A percentile compares a stretch with the other conserved stretches of the same genome.
phyloP scores from a whole-genome alignment of 2,329 filamentous ascomycete genomes.

The Aspergillus sp. region DNA sequence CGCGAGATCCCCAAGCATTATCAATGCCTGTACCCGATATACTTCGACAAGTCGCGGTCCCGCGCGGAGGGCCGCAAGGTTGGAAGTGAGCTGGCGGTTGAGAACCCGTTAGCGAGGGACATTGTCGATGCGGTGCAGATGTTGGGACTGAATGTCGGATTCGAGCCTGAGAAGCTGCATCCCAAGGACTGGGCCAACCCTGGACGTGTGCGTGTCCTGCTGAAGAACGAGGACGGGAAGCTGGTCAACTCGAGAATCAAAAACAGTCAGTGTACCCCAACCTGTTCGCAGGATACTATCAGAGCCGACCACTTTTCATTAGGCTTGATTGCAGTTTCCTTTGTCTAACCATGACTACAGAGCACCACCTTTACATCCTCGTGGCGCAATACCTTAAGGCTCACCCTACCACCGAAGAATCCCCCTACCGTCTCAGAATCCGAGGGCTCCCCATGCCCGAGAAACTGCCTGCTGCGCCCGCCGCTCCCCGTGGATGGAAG shows the following conservation, averaged over 20 bases:
- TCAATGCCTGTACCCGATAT: conserved; percentile 91
- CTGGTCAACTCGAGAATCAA: conserved; percentile 56
- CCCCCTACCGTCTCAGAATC: conserved; percentile 71
- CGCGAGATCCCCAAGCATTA: conserved; percentile 68
- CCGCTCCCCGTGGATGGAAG: conserved; percentile 87
- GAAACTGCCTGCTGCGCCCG: conserved; percentile 70
- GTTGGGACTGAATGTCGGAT: conserved; percentile 64
- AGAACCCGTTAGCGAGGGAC: conserved; percentile 83
- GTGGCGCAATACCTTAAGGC: conserved; percentile 73
- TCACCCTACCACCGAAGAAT: conserved; percentile 74
- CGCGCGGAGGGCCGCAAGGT: conserved; percentile 83
- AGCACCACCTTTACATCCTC: conserved; percentile 84
- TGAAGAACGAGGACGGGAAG: conserved; percentile 60
- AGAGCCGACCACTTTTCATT: background rate
- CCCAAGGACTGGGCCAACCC: conserved; percentile 98
- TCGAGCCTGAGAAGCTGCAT: conserved; percentile 90
- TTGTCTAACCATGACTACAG: conserved; percentile 28
- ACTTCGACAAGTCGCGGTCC: conserved; percentile 73
- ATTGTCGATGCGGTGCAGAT: conserved; percentile 81
- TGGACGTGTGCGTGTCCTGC: conserved; percentile 77
- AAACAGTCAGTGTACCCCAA: conserved; percentile 59
- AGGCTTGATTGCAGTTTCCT: background rate
- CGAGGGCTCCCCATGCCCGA: conserved; percentile 69
- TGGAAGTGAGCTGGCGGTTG: conserved; percentile 67
- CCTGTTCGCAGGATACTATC: background rate